These are phyloP conservation scores for Fusarium graminum DNA, from an alignment of 2,329 filamentous ascomycete species.

Conservation along the genomic window DNA sequence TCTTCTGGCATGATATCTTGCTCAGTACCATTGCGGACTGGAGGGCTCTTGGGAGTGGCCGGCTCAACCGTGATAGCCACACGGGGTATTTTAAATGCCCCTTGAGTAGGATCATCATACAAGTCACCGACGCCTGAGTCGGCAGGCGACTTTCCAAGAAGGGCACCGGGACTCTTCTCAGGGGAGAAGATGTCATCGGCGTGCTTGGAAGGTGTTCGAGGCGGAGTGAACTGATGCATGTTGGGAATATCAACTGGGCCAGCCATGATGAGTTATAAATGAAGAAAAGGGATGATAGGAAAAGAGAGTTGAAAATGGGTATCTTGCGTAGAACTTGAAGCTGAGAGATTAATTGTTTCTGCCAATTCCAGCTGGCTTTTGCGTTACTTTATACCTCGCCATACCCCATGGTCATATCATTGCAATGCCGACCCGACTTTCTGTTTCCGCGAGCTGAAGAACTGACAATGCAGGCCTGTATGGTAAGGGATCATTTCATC, in stretches of 20 bases:
- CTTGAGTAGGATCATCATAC: constrained; percentile 6
- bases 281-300: background rate
- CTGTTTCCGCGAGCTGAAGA: background rate
- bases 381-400: constrained; percentile 8
- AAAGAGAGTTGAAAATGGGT: background rate
- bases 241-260: constrained; percentile 24
- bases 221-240: constrained; percentile 11
- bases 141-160: constrained; percentile 12
- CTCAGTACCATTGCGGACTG: background rate
- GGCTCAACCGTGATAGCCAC: background rate
- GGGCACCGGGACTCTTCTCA: background rate
- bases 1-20: constrained; percentile 43
- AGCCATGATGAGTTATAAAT: constrained; percentile 28
- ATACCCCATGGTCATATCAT: background rate
- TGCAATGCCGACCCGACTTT: background rate
- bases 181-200: background rate
- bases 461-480: background rate
- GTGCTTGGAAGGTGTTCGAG: constrained; percentile 10
- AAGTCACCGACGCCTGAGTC: constrained; percentile 31
- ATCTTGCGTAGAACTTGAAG: background rate
- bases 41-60: background rate
- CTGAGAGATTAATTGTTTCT: background rate
- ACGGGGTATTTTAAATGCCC: background rate
- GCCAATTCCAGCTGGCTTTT: background rate
- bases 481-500: background rate